A percentile compares a stretch with the other conserved stretches of the same genome.
Conservation (phyloP, 2,329 filamentous ascomycete species). For the Colletotrichum euphorbiae region DNA sequence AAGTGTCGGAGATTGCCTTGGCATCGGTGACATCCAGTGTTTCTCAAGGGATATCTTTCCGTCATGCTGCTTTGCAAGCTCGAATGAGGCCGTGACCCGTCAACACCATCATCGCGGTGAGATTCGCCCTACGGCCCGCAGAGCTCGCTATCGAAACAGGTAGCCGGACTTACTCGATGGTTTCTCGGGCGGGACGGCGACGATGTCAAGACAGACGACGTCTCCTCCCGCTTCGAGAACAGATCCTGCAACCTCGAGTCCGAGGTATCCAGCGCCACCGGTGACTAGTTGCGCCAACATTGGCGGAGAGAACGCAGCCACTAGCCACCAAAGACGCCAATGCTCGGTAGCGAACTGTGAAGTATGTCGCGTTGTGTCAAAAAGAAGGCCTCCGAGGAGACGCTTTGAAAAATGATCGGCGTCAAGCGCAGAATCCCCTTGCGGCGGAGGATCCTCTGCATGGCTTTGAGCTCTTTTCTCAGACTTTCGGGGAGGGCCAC, state of each 20-base stretch:
- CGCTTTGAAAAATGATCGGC: too few species aligned
- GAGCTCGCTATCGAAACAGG: not conserved
- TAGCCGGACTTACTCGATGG: not conserved
- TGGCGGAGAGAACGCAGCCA: too few species aligned
- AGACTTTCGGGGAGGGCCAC: too few species aligned
- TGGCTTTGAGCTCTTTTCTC: too few species aligned
- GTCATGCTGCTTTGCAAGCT: not conserved
- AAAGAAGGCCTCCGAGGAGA: too few species aligned
- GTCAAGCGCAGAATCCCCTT: too few species aligned
- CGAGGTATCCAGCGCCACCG: not conserved
- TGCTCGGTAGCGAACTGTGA: too few species aligned
- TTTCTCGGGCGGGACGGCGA: not conserved
- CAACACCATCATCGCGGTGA: not conserved
- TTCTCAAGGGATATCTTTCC: not conserved
- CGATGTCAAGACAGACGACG: constrained; percentile 3
- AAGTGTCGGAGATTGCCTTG: not conserved
- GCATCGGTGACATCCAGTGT: not conserved
- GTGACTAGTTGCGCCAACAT: too few species aligned
- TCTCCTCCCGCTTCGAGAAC: not conserved
- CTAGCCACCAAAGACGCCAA: too few species aligned
- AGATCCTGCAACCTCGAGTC: not conserved
- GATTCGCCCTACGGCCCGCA: not conserved
- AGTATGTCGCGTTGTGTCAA: too few species aligned
- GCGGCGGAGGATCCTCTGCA: too few species aligned
- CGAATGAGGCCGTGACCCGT: not conserved